Percentiles rank a stretch among this genome's conserved stretches.
phyloP scores from a whole-genome alignment of 2,329 filamentous ascomycete genomes.

The Pseudocercospora vitis region DNA sequence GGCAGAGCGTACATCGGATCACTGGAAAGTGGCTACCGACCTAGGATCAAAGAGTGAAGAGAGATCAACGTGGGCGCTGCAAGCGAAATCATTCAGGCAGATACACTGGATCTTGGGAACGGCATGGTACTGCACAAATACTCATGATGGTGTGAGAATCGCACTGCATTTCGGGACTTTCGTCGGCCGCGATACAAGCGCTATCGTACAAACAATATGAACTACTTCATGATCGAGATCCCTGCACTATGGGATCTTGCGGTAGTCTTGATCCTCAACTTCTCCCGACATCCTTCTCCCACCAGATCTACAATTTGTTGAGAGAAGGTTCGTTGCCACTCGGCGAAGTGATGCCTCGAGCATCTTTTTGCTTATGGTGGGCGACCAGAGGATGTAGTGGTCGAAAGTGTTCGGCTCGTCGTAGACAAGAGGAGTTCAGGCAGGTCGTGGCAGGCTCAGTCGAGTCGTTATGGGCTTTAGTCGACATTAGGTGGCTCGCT shows the following conservation, averaged over 20 bases:
- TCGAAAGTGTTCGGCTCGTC: not conserved
- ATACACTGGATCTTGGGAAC: no score
- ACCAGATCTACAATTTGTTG: not conserved
- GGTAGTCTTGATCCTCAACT: not conserved
- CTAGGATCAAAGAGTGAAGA: no score
- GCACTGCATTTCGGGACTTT: no score
- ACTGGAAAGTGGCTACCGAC: no score
- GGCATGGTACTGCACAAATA: no score
- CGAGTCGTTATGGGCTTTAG: not conserved
- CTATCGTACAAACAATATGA: not conserved
- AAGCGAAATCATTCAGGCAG: no score
- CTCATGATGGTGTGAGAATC: no score
- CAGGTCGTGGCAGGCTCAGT: not conserved
- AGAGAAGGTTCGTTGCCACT: not conserved
- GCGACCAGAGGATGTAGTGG: not conserved
- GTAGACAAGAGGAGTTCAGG: not conserved
- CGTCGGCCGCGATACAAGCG: not conserved
- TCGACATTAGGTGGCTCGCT: not conserved
- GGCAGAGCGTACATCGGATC: no score
- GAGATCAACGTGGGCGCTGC: no score
- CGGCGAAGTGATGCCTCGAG: slow-evolving; percentile 4
- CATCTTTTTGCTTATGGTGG: not conserved
- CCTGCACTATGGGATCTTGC: no score
- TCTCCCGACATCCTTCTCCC: not conserved
- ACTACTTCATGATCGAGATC: not conserved